Base-by-base conservation (phyloP, 1,139 yeast species). In the Kluyveromyces marxianus region DNA sequence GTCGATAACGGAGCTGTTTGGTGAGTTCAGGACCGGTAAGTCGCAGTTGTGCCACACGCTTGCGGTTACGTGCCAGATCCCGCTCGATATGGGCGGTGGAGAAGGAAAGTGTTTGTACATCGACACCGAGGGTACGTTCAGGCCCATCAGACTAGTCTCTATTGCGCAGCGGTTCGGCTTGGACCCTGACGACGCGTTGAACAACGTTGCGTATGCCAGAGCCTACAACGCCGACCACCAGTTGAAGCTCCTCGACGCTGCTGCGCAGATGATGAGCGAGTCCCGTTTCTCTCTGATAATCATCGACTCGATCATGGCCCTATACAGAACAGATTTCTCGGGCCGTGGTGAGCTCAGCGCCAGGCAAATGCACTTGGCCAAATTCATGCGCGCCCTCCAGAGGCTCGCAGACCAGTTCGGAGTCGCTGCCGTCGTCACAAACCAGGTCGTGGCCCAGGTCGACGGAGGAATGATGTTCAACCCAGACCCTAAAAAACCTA, bases 401-500 rank as follows among this genome's bases (percentile, higher is more conserved):
- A 71, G 96, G 57, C 75, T 92, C 47, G 98, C 98, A 0, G 98
- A 92, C 67, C 97, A 92, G 69, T 92, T 87, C 68, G 99, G 99
- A 38, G 89, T 94, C 48, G 98, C 98, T 0, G 97, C 92, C 10
- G 88, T 94, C n/a, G 90, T 92, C 44, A 94, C 99, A 3, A 92
- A 92, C 68, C 99, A 92, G 67, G 99, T 92, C 30, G 97, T 89
- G 5, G 97, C 98, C 3, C 97, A 90, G 66, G 98, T 94, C 25
- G 99, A 92, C 64, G 97, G 97, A 44, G 82, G 80, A 58, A 77
- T 84, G 52, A 75, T 82, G 76, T 90, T 83, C 66, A 88, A 89
- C 57, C 95, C 96, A 0, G 98, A 92, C 63, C 97, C 98, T n/a
- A 94, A 94, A 67, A 94, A 94, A 65, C 98, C 99, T 7, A 92